These are phyloP conservation scores for Ganoderma lucidum DNA, from an alignment of 1,284 basidiomycete genomes.

Conservation along the genomic window DNA sequence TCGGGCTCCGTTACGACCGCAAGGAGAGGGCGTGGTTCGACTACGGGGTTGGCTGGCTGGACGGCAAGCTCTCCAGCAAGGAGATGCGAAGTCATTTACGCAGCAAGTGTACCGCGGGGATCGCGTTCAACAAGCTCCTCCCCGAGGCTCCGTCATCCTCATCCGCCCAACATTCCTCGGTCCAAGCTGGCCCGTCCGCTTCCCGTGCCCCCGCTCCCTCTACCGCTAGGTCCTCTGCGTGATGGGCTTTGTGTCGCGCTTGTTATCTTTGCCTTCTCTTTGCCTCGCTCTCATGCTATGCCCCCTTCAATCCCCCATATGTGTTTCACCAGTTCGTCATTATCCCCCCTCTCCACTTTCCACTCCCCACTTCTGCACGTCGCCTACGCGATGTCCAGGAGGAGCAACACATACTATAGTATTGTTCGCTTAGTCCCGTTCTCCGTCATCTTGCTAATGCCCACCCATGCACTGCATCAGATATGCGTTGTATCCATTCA, in stretches of 20 bases:
- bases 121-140: background rate
- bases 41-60: background rate
- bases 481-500: no score
- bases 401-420: no score
- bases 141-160: background rate
- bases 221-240: background rate
- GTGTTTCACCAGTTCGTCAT: no score
- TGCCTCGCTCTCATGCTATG: background rate
- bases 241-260: background rate
- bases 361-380: no score
- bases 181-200: background rate
- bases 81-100: background rate
- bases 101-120: background rate
- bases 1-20: background rate
- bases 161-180: background rate
- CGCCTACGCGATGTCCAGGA: background rate
- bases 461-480: no score
- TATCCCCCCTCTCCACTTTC: no score
- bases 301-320: background rate
- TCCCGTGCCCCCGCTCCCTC: background rate
- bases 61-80: background rate
- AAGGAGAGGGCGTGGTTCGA: background rate
- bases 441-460: no score
- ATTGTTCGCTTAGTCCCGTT: background rate
- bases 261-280: no score